These are phyloP conservation scores for Yamadazyma jaroonii DNA, from an alignment of 1,139 yeast genomes.

Conservation along the genomic window DNA sequence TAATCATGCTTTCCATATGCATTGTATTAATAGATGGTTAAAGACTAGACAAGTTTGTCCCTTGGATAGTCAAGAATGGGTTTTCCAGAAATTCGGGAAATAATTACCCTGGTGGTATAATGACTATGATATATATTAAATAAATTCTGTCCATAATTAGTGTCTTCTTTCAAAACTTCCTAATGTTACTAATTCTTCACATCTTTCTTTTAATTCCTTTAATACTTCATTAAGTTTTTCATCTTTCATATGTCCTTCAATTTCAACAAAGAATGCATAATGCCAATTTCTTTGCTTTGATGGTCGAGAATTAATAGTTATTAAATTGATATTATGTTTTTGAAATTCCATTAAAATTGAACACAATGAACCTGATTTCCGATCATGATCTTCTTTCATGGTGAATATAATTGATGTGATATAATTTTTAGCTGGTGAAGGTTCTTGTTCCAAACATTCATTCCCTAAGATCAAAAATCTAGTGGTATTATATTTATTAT, in stretches of 20 bases:
- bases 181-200: constrained; percentile 34
- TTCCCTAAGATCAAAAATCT: constrained; percentile 69
- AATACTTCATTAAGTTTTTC: constrained; percentile 19
- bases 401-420: constrained; percentile 65
- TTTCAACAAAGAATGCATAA: constrained; percentile 78
- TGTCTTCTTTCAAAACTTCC: constrained; percentile 32
- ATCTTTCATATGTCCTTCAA: constrained; percentile 31
- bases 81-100: constrained; percentile 74
- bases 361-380: constrained; percentile 71
- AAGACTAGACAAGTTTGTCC: constrained; percentile 98
- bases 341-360: constrained; percentile 62
- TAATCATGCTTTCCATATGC: constrained; percentile 92
- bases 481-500: constrained; percentile 73
- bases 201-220: constrained; percentile 18
- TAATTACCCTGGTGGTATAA: constrained; percentile 6
- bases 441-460: constrained; percentile 9
- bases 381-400: constrained; percentile 48
- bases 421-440: constrained; percentile 6
- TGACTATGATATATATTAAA: background rate
- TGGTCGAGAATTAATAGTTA: constrained; percentile 74
- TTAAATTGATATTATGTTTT: constrained; percentile 57
- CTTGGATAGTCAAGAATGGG: constrained; percentile 93
- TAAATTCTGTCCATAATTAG: background rate
- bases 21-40: constrained; percentile 95
- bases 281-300: constrained; percentile 70